A percentile compares a stretch with the other conserved stretches of the same genome.
phyloP scores from a whole-genome alignment of 2,329 filamentous ascomycete genomes.

The Aulographum hederae region DNA sequence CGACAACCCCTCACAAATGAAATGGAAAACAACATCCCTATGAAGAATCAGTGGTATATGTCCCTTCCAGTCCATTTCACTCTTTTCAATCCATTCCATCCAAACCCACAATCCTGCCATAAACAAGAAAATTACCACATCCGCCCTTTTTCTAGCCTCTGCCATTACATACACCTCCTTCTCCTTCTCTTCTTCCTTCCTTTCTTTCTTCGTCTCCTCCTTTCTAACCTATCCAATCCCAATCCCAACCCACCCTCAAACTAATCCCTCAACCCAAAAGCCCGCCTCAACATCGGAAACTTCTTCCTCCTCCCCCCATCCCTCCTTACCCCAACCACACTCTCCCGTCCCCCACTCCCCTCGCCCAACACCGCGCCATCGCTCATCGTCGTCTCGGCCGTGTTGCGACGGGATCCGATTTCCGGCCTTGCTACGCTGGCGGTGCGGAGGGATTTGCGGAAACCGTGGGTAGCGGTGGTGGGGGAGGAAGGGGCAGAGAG shows the following conservation, averaged over 20 bases:
- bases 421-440: slow-evolving; percentile 13
- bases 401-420: slow-evolving; percentile 11
- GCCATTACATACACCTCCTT: no score
- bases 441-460: slow-evolving; percentile 32
- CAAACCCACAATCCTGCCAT: no score
- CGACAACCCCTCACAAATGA: no score
- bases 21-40: no score
- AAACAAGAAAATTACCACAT: no score
- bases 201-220: no score
- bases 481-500: slow-evolving; percentile 24
- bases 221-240: no score
- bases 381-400: slow-evolving; percentile 12
- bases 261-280: slow-evolving; percentile 42
- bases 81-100: no score
- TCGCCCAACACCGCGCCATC: slow-evolving; percentile 6
- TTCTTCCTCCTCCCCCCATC: slow-evolving; percentile 40
- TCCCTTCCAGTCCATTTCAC: no score
- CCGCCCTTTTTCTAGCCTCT: no score
- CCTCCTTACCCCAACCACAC: slow-evolving; percentile 10
- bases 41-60: no score
- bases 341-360: slow-evolving; percentile 11
- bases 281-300: slow-evolving; percentile 45
- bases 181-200: no score
- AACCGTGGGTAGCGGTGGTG: slow-evolving; percentile 12
- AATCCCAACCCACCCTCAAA: not conserved